Base-by-base conservation (phyloP, 805 yeast genomes). In the Helenozyma baotianmanensis region DNA sequence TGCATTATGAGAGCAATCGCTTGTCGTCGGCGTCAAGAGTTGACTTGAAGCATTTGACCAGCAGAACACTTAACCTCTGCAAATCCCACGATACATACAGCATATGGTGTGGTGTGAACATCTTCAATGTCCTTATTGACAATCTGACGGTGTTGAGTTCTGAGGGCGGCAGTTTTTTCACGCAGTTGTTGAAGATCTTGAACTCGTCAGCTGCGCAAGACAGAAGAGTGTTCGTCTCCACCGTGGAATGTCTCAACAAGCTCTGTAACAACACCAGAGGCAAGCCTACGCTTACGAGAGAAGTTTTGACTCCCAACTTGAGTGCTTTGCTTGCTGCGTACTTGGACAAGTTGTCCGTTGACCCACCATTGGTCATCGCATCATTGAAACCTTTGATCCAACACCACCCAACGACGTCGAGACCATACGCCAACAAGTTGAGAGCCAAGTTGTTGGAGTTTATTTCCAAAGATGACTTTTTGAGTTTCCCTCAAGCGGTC, bases 281-380 rank as follows among this genome's bases (percentile, higher is more conserved):
- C 2, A 88, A 88, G 51, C 86, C 95, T 1, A 80, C 88, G 1
- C 68, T 90, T 25, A 80, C 90, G 3, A 74, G 97, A 53, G 96
- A 88, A 51, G 64, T 82, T 7, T 69, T 87, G 36, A 84, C 95
- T 2, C 94, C 96, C 6, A 80, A 80, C 46, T 62, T 90, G 36
- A 76, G 84, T 8, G 65, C 68, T 2, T 74, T 82, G 26, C 74
- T 86, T 37, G 57, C 72, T 12, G 54, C 71, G 5, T 64, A 79
- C 31, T 48, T 86, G 35, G 76, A 69, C 4, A 53, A 54, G 27
- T 24, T 66, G 11, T 54, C 49, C 19, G 47, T 29, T 27, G 38
- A 40, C 17, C 64, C 71, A 2, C 42, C 60, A 21, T 47, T 68
- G 9, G 54, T 69, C 22, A 50, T 67, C 18, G 49, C 36, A 9